Percentiles rank a stretch among this genome's conserved stretches.
Conservation (phyloP, 495 filamentous ascomycete genomes). For the Aspergillus funiculosus region DNA sequence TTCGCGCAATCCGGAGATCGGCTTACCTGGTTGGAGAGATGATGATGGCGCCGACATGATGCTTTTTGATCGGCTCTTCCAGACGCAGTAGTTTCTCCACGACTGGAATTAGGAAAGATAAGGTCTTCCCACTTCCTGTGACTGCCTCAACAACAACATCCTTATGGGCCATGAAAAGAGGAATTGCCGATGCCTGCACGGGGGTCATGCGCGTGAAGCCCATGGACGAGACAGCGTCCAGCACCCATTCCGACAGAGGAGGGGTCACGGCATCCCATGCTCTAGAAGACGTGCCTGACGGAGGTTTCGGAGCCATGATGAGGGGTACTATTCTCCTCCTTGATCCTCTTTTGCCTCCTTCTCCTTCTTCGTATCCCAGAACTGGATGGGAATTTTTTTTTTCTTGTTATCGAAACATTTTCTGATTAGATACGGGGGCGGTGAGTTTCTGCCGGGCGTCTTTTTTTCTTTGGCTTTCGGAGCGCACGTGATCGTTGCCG, state of each 20-base stretch:
- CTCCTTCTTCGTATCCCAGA: not conserved
- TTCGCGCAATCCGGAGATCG: too few species aligned
- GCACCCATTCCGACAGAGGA: slow-evolving; percentile 80
- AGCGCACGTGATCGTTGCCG: slow-evolving; percentile 11
- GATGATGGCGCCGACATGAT: slow-evolving; percentile 85
- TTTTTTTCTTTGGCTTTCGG: not conserved
- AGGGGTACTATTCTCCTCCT: not conserved
- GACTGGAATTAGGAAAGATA: slow-evolving; percentile 84
- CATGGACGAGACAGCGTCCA: slow-evolving; percentile 77
- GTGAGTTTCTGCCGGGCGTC: slow-evolving; percentile 18
- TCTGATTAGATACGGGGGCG: slow-evolving; percentile 26
- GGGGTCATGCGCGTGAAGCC: slow-evolving; percentile 87
- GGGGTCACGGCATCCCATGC: slow-evolving; percentile 78
- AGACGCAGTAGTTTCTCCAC: slow-evolving; percentile 75
- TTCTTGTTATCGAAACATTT: slow-evolving; percentile 2
- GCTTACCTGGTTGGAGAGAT: slow-evolving; percentile 79
- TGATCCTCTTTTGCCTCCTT: not conserved
- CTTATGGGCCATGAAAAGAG: slow-evolving; percentile 86
- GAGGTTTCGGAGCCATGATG: slow-evolving; percentile 37
- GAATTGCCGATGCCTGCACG: slow-evolving; percentile 89
- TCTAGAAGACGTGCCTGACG: slow-evolving; percentile 40
- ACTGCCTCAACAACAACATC: slow-evolving; percentile 97
- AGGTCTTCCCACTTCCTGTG: slow-evolving; percentile 91
- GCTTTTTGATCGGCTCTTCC: slow-evolving; percentile 72
- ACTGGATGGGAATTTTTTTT: slow-evolving; percentile 1